Percentiles rank a stretch among this genome's conserved stretches.
These are phyloP conservation scores for Euryodendron excelsum DNA, from an alignment of 148 eudicot species.

Conservation along the genomic window DNA sequence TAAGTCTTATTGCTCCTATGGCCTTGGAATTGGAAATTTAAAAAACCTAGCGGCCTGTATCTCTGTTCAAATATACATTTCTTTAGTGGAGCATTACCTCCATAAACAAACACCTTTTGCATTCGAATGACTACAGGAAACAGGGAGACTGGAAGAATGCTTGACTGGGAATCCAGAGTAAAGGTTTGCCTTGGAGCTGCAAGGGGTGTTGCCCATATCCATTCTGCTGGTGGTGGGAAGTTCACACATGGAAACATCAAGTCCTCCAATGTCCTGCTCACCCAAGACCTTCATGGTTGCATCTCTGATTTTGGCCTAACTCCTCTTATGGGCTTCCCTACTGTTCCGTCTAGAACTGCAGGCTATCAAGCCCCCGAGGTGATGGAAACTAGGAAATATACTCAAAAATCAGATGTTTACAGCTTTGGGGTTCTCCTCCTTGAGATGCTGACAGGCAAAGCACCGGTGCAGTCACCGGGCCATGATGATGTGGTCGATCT, in stretches of 20 bases:
- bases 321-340: constrained; percentile 60
- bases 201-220: constrained; percentile 76
- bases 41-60: background rate
- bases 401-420: constrained; percentile 82
- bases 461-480: constrained; percentile 65
- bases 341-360: constrained; percentile 52
- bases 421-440: constrained; percentile 91
- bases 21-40: background rate
- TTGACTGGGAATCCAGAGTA: constrained; percentile 78
- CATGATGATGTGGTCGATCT: constrained; percentile 80
- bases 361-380: constrained; percentile 91
- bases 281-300: constrained; percentile 54
- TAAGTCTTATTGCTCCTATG: background rate
- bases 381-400: constrained; percentile 50
- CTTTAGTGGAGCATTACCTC: background rate
- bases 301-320: constrained; percentile 79
- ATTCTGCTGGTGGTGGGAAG: constrained; percentile 48
- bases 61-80: background rate
- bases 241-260: constrained; percentile 81
- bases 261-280: constrained; percentile 80
- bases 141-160: constrained; percentile 53
- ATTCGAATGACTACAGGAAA: constrained; percentile 42
- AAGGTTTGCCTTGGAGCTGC: constrained; percentile 74
- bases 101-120: background rate
- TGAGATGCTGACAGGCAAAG: constrained; percentile 83